Evolutionary conservation across 2,329 filamentous ascomycete genomes (phyloP).

Genomic region (Aschersonia sp.): DNA sequence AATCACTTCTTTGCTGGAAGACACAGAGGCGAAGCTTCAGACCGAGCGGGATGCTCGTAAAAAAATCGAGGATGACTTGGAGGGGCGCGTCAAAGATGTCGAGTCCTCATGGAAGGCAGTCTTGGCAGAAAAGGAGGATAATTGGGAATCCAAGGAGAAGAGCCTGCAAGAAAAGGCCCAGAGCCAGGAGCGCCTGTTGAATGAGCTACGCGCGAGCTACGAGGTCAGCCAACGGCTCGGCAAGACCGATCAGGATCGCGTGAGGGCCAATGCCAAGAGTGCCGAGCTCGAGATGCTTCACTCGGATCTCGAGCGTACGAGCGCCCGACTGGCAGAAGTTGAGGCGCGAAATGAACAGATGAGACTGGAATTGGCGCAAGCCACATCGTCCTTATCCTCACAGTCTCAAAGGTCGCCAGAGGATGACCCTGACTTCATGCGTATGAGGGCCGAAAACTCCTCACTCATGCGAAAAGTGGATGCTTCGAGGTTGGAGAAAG

Average conservation of each 20-base stretch:
- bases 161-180: constrained; percentile 85
- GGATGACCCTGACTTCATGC: constrained; percentile 79
- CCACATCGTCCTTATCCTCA: constrained; percentile 53
- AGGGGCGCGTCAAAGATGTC: constrained; percentile 73
- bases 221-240: constrained; percentile 88
- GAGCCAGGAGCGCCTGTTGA: constrained; percentile 81
- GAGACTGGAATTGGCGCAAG: constrained; percentile 77
- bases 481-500: constrained; percentile 67
- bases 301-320: constrained; percentile 83
- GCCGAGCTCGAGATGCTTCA: constrained; percentile 91
- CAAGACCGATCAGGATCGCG: constrained; percentile 45
- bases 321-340: constrained; percentile 72
- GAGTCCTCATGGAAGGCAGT: constrained; percentile 84
- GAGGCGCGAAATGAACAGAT: constrained; percentile 92
- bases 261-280: constrained; percentile 55
- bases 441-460: constrained; percentile 84
- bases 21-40: constrained; percentile 68
- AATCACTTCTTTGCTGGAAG: constrained; percentile 69
- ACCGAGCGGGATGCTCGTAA: constrained; percentile 59
- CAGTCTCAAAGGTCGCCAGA: constrained; percentile 53
- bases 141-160: constrained; percentile 91
- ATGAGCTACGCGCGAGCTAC: constrained; percentile 92
- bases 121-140: constrained; percentile 83
- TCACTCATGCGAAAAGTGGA: constrained; percentile 83
- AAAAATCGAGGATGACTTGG: constrained; percentile 62